Base-by-base conservation (phyloP, 805 yeast species). In the Ascoidea rubescens region DNA sequence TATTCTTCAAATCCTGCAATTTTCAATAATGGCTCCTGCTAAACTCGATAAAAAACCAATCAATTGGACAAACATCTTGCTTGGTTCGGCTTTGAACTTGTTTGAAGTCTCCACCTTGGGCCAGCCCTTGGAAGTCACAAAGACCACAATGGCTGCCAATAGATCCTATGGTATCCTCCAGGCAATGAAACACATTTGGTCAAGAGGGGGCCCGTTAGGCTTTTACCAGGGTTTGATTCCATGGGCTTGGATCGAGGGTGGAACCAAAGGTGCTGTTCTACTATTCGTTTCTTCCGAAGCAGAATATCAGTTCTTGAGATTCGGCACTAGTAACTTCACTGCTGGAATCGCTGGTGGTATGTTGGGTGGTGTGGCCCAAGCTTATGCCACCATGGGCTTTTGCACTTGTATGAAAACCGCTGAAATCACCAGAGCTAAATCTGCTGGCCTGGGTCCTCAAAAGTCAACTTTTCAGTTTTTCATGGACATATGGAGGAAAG, bases 171-270 rank as follows among this genome's bases (percentile, higher is more conserved):
- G 80, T 1, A 71, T 93, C 56, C 59, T 78, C 8, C 81, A 80
- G 59, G 87, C 96, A 31, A 74, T 82, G 50, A 75, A 75, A 54
- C 74, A 80, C 46, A 90, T 93, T 55, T 88, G 95, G 93, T 76
- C 93, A 14, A 80, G 99, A 62, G 99, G 99, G 58, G 99, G 99
- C 51, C 61, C 84, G 16, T 64, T 78, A 32, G 99, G 98, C 0
- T 93, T 90, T 71, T 93, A 90, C 70, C 99, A 93, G 68, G 99
- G 99, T 33, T 75, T 93, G 64, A 90, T 91, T 58, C 99, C 99
- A 49, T 93, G 99, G 99, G 99, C 98, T 5, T 90, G 98, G 97
- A 86, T 93, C 59, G 99, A 91, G 69, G 99, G 96, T 7, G 86
- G 96, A n/a, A 93, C 99, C 45, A 93, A 93, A 68, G 99, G 99